Base-by-base conservation (phyloP, 257 asterid genomes). In the Haberlea rhodopensis region DNA sequence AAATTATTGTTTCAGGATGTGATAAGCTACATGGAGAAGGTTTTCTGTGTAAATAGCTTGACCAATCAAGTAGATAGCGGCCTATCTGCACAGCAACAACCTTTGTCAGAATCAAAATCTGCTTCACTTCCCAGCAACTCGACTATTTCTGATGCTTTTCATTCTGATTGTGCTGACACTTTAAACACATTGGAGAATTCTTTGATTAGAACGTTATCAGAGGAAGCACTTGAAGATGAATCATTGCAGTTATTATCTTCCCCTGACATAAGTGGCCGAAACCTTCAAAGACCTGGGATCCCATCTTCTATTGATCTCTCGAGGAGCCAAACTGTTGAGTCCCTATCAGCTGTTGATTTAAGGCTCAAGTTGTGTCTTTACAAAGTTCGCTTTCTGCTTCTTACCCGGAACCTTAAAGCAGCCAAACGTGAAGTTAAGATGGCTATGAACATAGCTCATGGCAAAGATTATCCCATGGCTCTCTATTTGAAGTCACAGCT, bases 381-480 rank as follows among this genome's bases (percentile, higher is more conserved):
- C 87, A 91, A 89, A 78, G 95, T 87, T 69, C 87, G 84, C 3
- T 71, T 87, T 76, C 75, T 89, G 66, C 90, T 89, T 46, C 89
- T 87, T 49, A 81, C 87, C 5, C 77, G 89, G 78, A 89, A 91
- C 69, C 87, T 83, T 22, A 87, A 87, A 79, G 90, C 96, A 67
- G 96, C 98, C 27, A 91, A 89, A 73, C 96, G 95, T 66, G 96
- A 87, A 75, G 92, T 85, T 53, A 91, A 89, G 86, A 73, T 89
- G 89, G 96, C 90, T 18, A 89, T 89, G 96, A 91, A 85, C 73
- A 66, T 82, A 45, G 89, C 90, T n/a, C 90, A 83, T 32, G 97
- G 85, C 21, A 87, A 84, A 71, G 97, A 92, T 69, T 75, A 89
- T 69, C 75, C 86, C 28, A 57, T 76, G 80, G 96, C 95, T 53